Conservation (phyloP, 306 rosid species). For the Vigna trinervia region DNA sequence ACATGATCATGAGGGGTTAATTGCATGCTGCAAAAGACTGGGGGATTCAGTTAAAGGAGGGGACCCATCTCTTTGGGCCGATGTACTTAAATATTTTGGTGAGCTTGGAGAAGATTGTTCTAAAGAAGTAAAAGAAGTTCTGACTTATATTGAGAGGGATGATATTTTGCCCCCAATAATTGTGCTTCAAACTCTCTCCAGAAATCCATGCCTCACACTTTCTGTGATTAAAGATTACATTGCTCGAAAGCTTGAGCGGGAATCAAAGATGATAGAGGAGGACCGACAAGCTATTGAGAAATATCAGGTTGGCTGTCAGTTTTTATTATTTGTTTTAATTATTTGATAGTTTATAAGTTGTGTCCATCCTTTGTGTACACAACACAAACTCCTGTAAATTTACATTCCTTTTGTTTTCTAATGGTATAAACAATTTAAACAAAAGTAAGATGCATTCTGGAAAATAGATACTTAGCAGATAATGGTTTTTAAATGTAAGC, state of each 20-base stretch:
- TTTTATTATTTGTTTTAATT: constrained; percentile 5
- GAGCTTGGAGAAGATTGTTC: constrained; percentile 99
- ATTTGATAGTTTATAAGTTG: constrained; percentile 24
- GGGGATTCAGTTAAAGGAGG: constrained; percentile 96
- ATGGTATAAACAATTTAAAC: constrained; percentile 12
- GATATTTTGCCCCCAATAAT: constrained; percentile 94
- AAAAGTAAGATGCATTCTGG: constrained; percentile 12
- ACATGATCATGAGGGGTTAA: constrained; percentile 91
- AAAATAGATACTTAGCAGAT: constrained; percentile 14
- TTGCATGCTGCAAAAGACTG: constrained; percentile 92
- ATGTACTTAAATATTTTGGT: constrained; percentile 90
- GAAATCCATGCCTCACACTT: constrained; percentile 90
- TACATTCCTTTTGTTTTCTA: constrained; percentile 22
- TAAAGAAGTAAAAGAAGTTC: constrained; percentile 95
- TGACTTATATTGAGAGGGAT: constrained; percentile 89
- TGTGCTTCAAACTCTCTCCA: constrained; percentile 90
- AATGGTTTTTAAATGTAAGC: constrained; percentile 14
- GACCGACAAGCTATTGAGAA: constrained; percentile 89
- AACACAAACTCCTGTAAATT: constrained; percentile 14
- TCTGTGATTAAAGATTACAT: constrained; percentile 94
- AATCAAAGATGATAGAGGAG: constrained; percentile 91
- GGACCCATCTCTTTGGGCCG: constrained; percentile 97
- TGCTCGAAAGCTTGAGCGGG: constrained; percentile 95
- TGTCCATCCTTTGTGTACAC: constrained; percentile 12
- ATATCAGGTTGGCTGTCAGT: constrained; percentile 72